phyloP scores from a whole-genome alignment of 441 rosid species.

The Jatropha multifida region DNA sequence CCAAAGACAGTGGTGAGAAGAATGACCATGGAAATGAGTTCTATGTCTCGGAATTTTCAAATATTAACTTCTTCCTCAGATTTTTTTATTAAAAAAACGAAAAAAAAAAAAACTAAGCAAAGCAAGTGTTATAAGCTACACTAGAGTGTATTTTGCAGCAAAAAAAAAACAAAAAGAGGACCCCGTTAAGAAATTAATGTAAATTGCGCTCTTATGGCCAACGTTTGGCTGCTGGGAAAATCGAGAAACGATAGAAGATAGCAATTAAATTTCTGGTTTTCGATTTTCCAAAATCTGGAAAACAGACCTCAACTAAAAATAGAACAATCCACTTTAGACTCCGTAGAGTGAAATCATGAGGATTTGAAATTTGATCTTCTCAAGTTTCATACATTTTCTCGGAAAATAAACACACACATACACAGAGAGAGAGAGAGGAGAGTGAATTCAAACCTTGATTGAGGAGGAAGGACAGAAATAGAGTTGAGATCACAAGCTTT shows the following conservation, averaged over 20 bases:
- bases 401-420: constrained; percentile 11
- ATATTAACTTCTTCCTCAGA: no score
- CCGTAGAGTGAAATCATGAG: not conserved
- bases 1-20: not conserved
- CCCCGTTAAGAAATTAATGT: constrained; percentile 9
- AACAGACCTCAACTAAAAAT: constrained; percentile 3
- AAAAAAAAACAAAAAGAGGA: not conserved
- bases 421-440: constrained; percentile 1
- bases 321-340: not conserved
- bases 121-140: not conserved
- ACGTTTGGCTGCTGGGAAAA: constrained; percentile 6
- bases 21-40: not conserved
- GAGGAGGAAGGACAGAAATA: constrained; percentile 87
- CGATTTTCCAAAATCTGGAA: constrained; percentile 8
- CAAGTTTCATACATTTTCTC: not conserved
- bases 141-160: not conserved
- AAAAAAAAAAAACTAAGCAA: no score
- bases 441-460: constrained; percentile 49
- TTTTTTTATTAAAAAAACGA: no score
- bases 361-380: not conserved
- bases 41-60: not conserved
- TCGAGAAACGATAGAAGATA: not conserved
- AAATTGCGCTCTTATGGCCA: not conserved
- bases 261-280: not conserved
- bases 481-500: constrained; percentile 84